A percentile compares a stretch with the other conserved stretches of the same genome.
Evolutionary conservation across 2,329 filamentous ascomycete species (phyloP).

Genomic region (Teratosphaeria pseudoeucalypti): DNA sequence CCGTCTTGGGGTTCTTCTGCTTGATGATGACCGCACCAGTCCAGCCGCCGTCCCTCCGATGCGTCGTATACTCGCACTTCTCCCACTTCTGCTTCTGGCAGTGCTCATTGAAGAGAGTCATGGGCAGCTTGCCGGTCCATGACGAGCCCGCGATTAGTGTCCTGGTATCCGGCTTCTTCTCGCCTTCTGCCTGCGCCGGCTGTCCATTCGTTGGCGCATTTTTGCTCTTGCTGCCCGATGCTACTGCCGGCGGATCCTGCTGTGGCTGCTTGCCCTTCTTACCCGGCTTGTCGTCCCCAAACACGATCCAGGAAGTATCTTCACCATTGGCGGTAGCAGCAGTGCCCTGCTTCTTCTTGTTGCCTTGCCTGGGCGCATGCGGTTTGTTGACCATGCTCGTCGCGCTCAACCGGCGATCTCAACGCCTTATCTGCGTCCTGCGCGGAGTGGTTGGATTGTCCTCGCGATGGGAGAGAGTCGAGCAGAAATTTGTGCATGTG

Average conservation of each 20-base stretch:
- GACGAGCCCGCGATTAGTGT: conserved; percentile 88
- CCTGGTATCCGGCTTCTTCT: conserved; percentile 52
- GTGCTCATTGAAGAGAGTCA: conserved; percentile 86
- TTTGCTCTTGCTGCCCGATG: conserved; percentile 20
- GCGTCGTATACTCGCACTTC: conserved; percentile 78
- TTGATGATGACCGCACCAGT: conserved; percentile 73
- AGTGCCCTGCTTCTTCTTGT: conserved; percentile 26
- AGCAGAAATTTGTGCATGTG: neutral
- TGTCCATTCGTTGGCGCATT: conserved; percentile 10
- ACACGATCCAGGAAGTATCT: conserved; percentile 40
- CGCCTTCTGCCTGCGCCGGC: conserved; percentile 22
- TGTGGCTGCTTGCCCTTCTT: conserved; percentile 32
- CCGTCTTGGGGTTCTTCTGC: conserved; percentile 66
- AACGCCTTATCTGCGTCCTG: neutral
- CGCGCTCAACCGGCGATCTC: neutral
- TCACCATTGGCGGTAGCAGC: conserved; percentile 31
- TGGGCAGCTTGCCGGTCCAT: conserved; percentile 94
- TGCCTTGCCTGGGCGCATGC: conserved; percentile 34
- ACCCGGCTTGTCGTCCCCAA: conserved; percentile 31
- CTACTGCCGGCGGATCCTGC: conserved; percentile 9
- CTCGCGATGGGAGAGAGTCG: neutral
- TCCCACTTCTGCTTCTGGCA: conserved; percentile 96
- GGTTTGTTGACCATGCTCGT: conserved; percentile 39
- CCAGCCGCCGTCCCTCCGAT: conserved; percentile 21
- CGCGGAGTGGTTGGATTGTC: neutral